Conservation (phyloP, 345 rosid genomes). For the Tarenaya hassleriana region DNA sequence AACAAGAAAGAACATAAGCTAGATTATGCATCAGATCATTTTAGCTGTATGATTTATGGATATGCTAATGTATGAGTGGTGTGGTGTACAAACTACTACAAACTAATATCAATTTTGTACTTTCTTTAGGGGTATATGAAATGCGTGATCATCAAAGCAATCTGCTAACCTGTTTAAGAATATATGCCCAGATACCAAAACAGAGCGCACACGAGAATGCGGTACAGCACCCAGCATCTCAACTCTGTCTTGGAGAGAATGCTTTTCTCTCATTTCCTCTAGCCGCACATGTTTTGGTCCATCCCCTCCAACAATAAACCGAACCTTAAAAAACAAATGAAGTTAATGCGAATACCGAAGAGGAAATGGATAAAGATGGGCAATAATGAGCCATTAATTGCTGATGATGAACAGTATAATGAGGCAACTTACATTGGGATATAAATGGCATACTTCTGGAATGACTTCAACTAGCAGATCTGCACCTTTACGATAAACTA, state of each 20-base stretch:
- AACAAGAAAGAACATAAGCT: not conserved
- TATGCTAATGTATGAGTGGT: too few species aligned
- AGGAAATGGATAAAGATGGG: slow-evolving; percentile 1
- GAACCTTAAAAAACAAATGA: slow-evolving; percentile 48
- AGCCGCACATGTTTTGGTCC: slow-evolving; percentile 87
- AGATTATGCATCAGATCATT: too few species aligned
- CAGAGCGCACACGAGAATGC: slow-evolving; percentile 77
- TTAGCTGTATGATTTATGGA: too few species aligned
- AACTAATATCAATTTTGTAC: not conserved
- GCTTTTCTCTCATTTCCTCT: slow-evolving; percentile 97
- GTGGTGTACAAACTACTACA: slow-evolving; percentile 2
- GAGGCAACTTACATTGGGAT: slow-evolving; percentile 59
- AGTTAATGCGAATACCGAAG: slow-evolving; percentile 4
- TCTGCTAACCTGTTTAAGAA: slow-evolving; percentile 69
- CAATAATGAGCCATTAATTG: too few species aligned
- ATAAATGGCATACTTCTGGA: slow-evolving; percentile 71
- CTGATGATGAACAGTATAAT: not conserved
- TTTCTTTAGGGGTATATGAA: too few species aligned
- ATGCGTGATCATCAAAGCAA: too few species aligned
- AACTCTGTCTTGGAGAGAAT: slow-evolving; percentile 92
- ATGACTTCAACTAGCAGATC: slow-evolving; percentile 96
- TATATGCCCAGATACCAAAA: slow-evolving; percentile 77
- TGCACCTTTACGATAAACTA: slow-evolving; percentile 94
- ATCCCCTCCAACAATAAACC: slow-evolving; percentile 89
- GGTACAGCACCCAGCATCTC: slow-evolving; percentile 94